Evolutionary conservation across 805 yeast genomes (phyloP).

Genomic region (Zygosaccharomyces siamensis): DNA sequence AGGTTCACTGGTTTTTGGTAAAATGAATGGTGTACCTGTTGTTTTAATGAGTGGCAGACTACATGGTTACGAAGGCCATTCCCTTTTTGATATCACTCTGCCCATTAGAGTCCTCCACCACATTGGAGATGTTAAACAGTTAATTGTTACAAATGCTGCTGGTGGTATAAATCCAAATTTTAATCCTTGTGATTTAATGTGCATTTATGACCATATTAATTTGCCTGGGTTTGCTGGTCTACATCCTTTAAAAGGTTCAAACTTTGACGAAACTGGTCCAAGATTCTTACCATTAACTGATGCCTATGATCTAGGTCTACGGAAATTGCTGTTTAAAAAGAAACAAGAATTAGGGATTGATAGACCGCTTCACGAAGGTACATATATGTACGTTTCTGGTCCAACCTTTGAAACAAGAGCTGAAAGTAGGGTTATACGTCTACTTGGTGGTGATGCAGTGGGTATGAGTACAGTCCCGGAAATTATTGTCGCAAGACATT

Average conservation of each 20-base stretch:
- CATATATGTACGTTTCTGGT: conserved; percentile 80
- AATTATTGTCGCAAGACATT: conserved; percentile 86
- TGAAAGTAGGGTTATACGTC: conserved; percentile 70
- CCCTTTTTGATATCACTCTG: conserved; percentile 74
- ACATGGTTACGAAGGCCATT: conserved; percentile 89
- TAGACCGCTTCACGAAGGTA: conserved; percentile 79
- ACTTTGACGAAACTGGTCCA: conserved; percentile 73
- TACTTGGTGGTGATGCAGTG: conserved; percentile 85
- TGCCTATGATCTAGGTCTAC: conserved; percentile 73
- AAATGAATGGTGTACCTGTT: conserved; percentile 68
- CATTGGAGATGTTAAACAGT: conserved; percentile 49
- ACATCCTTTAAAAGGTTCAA: conserved; percentile 86
- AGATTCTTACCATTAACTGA: conserved; percentile 85
- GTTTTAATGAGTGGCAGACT: conserved; percentile 92
- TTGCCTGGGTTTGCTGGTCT: conserved; percentile 86
- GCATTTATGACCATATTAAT: conserved; percentile 83
- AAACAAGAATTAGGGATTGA: conserved; percentile 45
- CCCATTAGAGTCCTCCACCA: conserved; percentile 73
- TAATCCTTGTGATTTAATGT: conserved; percentile 86
- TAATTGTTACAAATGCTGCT: conserved; percentile 93
- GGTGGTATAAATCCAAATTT: conserved; percentile 73
- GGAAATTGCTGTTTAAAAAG: conserved; percentile 54
- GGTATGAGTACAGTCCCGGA: conserved; percentile 99
- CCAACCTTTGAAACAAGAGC: conserved; percentile 94
- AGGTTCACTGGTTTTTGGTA: conserved; percentile 77